Conservation (phyloP, 495 filamentous ascomycete species). For the Cercophora samala region DNA sequence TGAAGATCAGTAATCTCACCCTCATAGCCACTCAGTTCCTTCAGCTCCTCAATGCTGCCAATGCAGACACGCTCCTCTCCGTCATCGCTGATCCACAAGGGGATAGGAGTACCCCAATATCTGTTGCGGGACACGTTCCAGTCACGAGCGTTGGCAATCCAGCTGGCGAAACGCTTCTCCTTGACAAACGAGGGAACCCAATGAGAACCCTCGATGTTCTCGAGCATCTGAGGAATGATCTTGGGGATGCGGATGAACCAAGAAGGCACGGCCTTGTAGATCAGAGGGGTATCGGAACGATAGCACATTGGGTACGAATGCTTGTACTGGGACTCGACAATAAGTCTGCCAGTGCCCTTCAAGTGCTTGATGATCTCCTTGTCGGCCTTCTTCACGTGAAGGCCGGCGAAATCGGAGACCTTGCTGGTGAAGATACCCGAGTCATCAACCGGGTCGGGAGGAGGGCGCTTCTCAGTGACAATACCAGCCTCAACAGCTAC, state of each 20-base stretch:
- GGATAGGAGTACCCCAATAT: conserved; percentile 98
- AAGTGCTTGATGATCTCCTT: conserved; percentile 92
- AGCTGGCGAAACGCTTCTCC: conserved; percentile 74
- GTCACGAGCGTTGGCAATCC: conserved; percentile 75
- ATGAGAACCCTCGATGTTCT: conserved; percentile 84
- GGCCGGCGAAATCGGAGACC: conserved; percentile 79
- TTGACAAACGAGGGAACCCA: conserved; percentile 95
- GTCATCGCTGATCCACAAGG: conserved; percentile 89
- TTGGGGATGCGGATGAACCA: conserved; percentile 91
- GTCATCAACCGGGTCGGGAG: conserved; percentile 88
- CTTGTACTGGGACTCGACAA: conserved; percentile 86
- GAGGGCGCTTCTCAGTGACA: conserved; percentile 68
- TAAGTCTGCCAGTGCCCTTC: conserved; percentile 72
- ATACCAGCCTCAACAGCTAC: conserved; percentile 75
- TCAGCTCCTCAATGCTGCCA: conserved; percentile 82
- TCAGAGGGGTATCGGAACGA: conserved; percentile 91
- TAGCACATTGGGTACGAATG: conserved; percentile 97
- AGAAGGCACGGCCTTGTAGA: conserved; percentile 88
- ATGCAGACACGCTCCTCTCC: conserved; percentile 81
- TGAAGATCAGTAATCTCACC: conserved; percentile 89
- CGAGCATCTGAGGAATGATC: conserved; percentile 84
- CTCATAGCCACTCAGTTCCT: conserved; percentile 77
- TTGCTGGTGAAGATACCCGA: conserved; percentile 75
- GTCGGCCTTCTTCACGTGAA: conserved; percentile 92
- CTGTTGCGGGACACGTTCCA: conserved; percentile 96